A percentile compares a stretch with the other conserved stretches of the same genome.
These are phyloP conservation scores for Aspergillus sp. DNA, from an alignment of 2,329 filamentous ascomycete genomes.

Conservation along the genomic window DNA sequence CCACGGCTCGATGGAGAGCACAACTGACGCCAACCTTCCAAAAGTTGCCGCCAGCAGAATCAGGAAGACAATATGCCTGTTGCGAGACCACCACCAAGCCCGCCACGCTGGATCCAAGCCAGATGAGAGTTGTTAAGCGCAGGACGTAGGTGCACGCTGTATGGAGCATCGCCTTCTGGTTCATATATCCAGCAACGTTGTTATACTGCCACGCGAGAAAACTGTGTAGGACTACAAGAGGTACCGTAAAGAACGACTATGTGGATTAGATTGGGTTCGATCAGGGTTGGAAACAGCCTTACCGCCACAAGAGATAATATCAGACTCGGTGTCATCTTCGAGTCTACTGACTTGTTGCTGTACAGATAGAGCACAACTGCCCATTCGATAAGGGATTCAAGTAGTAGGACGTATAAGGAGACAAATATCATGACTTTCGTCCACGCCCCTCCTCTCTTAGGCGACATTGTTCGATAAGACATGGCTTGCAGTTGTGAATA, in stretches of 20 bases:
- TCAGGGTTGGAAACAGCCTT: conserved; percentile 15
- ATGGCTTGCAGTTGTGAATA: conserved; percentile 3
- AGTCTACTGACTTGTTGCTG: conserved; percentile 34
- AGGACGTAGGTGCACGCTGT: conserved; percentile 36
- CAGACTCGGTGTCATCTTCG: conserved; percentile 39
- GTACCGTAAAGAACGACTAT: conserved; percentile 38
- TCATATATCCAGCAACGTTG: conserved; percentile 29
- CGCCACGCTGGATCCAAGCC: conserved; percentile 39
- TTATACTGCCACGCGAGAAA: conserved; percentile 42
- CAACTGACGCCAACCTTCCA: conserved; percentile 40
- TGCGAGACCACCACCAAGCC: conserved; percentile 38
- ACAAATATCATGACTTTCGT: conserved; percentile 38
- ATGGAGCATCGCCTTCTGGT: conserved; percentile 33
- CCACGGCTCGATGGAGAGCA: conserved; percentile 34
- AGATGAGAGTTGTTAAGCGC: conserved; percentile 36
- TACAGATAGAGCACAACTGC: conserved; percentile 38
- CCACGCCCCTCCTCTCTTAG: conserved; percentile 32
- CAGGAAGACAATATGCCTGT: conserved; percentile 34
- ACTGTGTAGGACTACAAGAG: conserved; percentile 37
- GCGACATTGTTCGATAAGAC: conserved; percentile 10
- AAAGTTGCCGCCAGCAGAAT: conserved; percentile 24
- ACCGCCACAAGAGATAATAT: conserved; percentile 38
- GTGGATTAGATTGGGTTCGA: background rate
- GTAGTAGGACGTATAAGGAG: conserved; percentile 34
- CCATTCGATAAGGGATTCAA: conserved; percentile 36